Base-by-base conservation (phyloP, 1,284 basidiomycete genomes). In the Anthracocystis setariae region DNA sequence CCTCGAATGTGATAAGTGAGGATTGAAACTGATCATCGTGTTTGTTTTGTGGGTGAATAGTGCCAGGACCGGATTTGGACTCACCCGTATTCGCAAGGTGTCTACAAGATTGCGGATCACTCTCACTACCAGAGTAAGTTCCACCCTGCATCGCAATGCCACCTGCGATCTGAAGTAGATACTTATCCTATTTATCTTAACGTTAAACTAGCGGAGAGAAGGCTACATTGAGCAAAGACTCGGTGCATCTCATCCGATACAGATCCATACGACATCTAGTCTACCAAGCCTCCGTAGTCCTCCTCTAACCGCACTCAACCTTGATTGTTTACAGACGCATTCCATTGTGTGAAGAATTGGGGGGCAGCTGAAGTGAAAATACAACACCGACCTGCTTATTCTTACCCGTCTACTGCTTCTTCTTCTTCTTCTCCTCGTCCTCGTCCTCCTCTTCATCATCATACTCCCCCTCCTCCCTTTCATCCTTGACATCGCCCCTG, bases 51-150 rank as follows among this genome's bases (percentile, higher is more conserved):
- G 32, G 12, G 13, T 17, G n/a, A 4, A 17, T 49, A 81, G 78
- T 78, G 1, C 55, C 63, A 21, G 37, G 48, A 10, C 81, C 81
- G 18, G 70, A 77, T 21, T 48, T 80, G 8, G 69, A 80, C 35
- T 51, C 60, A 29, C 80, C 81, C 5, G 81, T 80, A 15, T 82
- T 82, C 45, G 51, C 81, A 5, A 63, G 72, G n/a, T 81, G 80
- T 50, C 43, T 63, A 12, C 53, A 74, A 17, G 79, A 78, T 23
- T 81, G 80, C 45, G 81, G 80, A 3, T 12, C 49, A 0, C 38
- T 79, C n/a, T 38, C 23, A 0, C 48, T 79, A 2, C 70, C 72
- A 13, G 76, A 78, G 73, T 75, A 63, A 67, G 77, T 73, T 2
- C 24, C n/a, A n/a, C n/a, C n/a, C n/a, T n/a, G n/a, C n/a, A n/a